These are phyloP conservation scores for Turnera subulata DNA, from an alignment of 345 rosid genomes.

Conservation along the genomic window DNA sequence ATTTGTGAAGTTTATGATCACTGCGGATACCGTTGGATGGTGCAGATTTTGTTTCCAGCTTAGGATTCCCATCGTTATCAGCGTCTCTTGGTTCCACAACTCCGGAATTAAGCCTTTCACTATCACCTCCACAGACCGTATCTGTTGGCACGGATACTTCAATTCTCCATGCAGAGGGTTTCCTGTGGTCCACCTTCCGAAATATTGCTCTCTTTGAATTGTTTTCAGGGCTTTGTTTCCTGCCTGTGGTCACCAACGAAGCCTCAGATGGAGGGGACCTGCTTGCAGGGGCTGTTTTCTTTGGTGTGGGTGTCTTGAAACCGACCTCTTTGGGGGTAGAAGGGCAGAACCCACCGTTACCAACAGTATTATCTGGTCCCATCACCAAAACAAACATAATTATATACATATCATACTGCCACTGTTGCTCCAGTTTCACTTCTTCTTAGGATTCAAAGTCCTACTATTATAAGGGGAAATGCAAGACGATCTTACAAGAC, in stretches of 20 bases:
- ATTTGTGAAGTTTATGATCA: conserved; percentile 37
- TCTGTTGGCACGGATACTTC: conserved; percentile 29
- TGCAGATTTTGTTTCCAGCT: conserved; percentile 43
- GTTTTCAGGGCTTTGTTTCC: conserved; percentile 36
- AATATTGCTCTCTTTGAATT: conserved; percentile 20
- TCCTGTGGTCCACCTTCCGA: conserved; percentile 25
- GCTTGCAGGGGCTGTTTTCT: conserved; percentile 48
- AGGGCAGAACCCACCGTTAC: conserved; percentile 40
- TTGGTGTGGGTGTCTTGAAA: conserved; percentile 37
- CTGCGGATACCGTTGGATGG: conserved; percentile 25
- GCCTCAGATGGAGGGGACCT: conserved; percentile 52
- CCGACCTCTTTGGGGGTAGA: conserved; percentile 42
- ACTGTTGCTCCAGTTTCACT: too few relatives aligned
- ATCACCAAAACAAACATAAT: conserved; percentile 19
- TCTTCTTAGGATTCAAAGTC: too few relatives aligned
- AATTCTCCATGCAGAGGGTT: conserved; percentile 31
- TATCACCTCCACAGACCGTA: conserved; percentile 21
- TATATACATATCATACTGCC: background rate
- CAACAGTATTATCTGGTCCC: conserved; percentile 48
- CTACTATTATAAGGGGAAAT: too few relatives aligned
- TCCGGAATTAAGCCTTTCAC: conserved; percentile 15
- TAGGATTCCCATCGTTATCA: conserved; percentile 20
- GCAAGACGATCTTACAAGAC: too few relatives aligned
- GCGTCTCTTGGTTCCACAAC: conserved; percentile 26
- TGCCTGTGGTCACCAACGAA: conserved; percentile 32